phyloP scores from a whole-genome alignment of 768 basidiomycete genomes.

The Lactarius trivialis region DNA sequence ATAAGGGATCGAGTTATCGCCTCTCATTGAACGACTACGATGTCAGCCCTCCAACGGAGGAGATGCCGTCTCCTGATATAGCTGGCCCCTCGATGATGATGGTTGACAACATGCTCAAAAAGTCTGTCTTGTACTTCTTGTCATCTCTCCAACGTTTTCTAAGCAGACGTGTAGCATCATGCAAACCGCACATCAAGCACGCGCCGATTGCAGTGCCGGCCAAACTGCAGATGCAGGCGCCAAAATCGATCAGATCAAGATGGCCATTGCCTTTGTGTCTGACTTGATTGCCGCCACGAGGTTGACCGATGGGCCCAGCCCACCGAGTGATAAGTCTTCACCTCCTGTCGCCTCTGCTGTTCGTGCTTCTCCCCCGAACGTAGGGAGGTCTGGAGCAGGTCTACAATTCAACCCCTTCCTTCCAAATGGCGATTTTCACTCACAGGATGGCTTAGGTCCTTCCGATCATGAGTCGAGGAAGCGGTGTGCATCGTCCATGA shows the following conservation, averaged over 20 bases:
- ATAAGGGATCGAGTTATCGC: slow-evolving; percentile 27
- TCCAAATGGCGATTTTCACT: slow-evolving; percentile 25
- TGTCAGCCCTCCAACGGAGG: slow-evolving; percentile 20
- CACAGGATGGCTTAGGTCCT: slow-evolving; percentile 28
- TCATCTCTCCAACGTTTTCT: slow-evolving; percentile 13
- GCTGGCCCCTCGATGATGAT: slow-evolving; percentile 45
- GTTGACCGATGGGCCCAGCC: slow-evolving; percentile 30
- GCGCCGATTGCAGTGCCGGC: slow-evolving; percentile 41
- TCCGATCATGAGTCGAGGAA: slow-evolving; percentile 41
- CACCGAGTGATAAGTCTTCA: slow-evolving; percentile 27
- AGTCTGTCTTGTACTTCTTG: slow-evolving; percentile 37
- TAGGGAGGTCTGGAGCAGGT: slow-evolving; percentile 5
- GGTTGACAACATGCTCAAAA: slow-evolving; percentile 45
- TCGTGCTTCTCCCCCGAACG: slow-evolving; percentile 22
- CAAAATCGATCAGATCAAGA: slow-evolving; percentile 50
- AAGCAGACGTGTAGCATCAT: slow-evolving; percentile 43
- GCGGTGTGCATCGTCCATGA: slow-evolving; percentile 44
- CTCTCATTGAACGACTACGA: slow-evolving; percentile 26
- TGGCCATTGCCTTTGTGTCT: slow-evolving; percentile 46
- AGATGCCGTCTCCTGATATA: slow-evolving; percentile 30
- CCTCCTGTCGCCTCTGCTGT: slow-evolving; percentile 12
- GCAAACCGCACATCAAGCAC: slow-evolving; percentile 52
- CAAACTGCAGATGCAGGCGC: slow-evolving; percentile 42
- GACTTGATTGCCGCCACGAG: slow-evolving; percentile 46
- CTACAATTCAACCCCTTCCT: slow-evolving; percentile 24